Evolutionary conservation across 2,329 filamentous ascomycete species (phyloP).

Genomic region (Alternaria novae-zelandiae): DNA sequence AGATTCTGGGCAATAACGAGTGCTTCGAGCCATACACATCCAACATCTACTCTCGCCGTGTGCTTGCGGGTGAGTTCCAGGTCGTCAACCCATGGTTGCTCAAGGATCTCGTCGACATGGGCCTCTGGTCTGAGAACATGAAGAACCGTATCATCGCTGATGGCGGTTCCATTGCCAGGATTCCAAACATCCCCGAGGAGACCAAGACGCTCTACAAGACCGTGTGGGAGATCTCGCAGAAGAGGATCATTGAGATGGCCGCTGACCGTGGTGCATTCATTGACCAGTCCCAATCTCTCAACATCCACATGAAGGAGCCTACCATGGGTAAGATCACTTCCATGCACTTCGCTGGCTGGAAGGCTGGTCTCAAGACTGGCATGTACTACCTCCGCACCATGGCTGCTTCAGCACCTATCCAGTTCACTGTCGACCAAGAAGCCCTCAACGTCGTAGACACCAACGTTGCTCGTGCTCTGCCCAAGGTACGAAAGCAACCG

Average conservation of each 20-base stretch:
- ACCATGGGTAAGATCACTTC: constrained; percentile 99
- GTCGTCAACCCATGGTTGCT: constrained; percentile 99
- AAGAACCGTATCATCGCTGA: constrained; percentile 99
- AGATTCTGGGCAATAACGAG: constrained; percentile 99
- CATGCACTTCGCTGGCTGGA: constrained; percentile 99
- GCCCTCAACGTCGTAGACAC: constrained; percentile 87
- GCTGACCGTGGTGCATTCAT: constrained; percentile 98
- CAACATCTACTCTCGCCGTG: constrained; percentile 99
- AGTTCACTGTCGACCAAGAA: constrained; percentile 99
- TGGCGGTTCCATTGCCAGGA: constrained; percentile 93
- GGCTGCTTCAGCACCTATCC: constrained; percentile 94
- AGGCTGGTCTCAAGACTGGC: constrained; percentile 97
- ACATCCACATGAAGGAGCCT: constrained; percentile 99
- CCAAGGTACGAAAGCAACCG: constrained; percentile 69
- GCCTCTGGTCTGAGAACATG: constrained; percentile 99
- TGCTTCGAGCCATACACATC: constrained; percentile 99
- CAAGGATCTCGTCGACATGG: constrained; percentile 97
- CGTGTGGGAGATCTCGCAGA: constrained; percentile 98
- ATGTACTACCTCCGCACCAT: constrained; percentile 99
- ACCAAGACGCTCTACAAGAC: constrained; percentile 99
- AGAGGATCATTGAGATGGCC: constrained; percentile 94
- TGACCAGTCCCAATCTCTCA: constrained; percentile 97
- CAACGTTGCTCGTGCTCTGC: constrained; percentile 70
- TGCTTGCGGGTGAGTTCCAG: constrained; percentile 98
- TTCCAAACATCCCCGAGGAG: constrained; percentile 93